A percentile compares a stretch with the other conserved stretches of the same genome.
phyloP scores from a whole-genome alignment of 768 basidiomycete genomes.

The Chalciporus piperatus region DNA sequence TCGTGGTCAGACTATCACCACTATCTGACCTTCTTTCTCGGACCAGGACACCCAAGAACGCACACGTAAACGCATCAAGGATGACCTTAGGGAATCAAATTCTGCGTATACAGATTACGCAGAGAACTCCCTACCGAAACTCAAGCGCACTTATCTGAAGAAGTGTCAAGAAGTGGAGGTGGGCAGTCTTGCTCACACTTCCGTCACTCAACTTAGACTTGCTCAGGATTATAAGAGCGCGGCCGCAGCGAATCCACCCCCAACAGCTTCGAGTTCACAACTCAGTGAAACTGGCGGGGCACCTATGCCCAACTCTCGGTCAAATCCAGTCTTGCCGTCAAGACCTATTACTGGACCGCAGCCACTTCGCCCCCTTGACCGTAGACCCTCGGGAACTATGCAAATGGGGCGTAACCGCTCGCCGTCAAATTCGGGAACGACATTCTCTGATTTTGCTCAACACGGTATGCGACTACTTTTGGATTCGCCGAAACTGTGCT shows the following conservation, averaged over 20 bases:
- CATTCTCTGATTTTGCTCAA: slow-evolving; percentile 84
- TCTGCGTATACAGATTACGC: slow-evolving; percentile 77
- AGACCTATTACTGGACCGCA: slow-evolving; percentile 65
- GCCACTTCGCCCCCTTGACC: slow-evolving; percentile 70
- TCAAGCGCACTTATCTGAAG: slow-evolving; percentile 77
- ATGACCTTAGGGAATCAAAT: slow-evolving; percentile 82
- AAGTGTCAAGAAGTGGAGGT: slow-evolving; percentile 91
- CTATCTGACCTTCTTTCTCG: not conserved
- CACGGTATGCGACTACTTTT: slow-evolving; percentile 48
- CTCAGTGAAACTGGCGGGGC: slow-evolving; percentile 30
- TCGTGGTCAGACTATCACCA: not conserved
- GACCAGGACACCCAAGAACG: slow-evolving; percentile 84
- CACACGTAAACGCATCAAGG: slow-evolving; percentile 88
- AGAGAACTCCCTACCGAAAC: slow-evolving; percentile 72
- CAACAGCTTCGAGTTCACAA: slow-evolving; percentile 27
- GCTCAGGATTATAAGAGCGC: slow-evolving; percentile 62
- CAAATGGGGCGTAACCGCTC: slow-evolving; percentile 62
- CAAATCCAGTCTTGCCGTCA: slow-evolving; percentile 44
- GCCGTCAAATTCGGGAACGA: slow-evolving; percentile 75
- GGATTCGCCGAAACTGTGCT: not conserved
- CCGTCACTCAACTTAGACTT: slow-evolving; percentile 7
- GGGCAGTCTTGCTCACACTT: slow-evolving; percentile 13
- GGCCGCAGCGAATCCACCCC: slow-evolving; percentile 35
- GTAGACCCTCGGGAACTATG: slow-evolving; percentile 63
- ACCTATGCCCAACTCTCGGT: slow-evolving; percentile 39